Evolutionary conservation across 2,329 filamentous ascomycete genomes (phyloP).

Genomic region (Trichoderma simmonsii): DNA sequence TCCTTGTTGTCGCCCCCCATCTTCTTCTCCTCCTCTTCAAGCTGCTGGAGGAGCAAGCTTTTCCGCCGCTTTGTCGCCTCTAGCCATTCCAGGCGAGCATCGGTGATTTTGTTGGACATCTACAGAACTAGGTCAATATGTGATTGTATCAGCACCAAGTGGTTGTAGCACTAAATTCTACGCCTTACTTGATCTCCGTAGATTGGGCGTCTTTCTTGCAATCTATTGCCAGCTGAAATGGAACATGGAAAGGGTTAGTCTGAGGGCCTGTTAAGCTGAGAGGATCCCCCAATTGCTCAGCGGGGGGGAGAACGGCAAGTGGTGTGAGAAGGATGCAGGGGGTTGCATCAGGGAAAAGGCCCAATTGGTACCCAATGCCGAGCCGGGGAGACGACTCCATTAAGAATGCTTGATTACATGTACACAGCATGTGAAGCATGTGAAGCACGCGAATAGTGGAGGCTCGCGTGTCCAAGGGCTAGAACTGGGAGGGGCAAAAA

Average conservation of each 20-base stretch:
- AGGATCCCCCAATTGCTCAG: neutral
- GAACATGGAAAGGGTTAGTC: conserved; percentile 11
- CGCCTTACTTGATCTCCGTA: conserved; percentile 1
- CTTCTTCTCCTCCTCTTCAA: conserved; percentile 15
- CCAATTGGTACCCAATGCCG: neutral
- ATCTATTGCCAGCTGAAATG: neutral
- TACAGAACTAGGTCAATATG: neutral
- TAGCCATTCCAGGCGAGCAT: conserved; percentile 15
- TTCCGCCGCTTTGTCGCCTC: conserved; percentile 12
- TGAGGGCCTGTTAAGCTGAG: conserved; percentile 2
- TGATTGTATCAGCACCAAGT: neutral
- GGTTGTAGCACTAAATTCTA: neutral
- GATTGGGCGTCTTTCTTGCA: neutral
- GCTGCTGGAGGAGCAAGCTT: conserved; percentile 10
- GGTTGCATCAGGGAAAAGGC: conserved; percentile 3
- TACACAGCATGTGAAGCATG: conserved; percentile 5
- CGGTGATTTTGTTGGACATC: conserved; percentile 17
- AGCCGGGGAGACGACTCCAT: neutral
- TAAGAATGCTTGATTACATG: neutral
- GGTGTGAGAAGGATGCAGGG: neutral
- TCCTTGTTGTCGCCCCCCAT: neutral
- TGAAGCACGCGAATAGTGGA: conserved; percentile 6
- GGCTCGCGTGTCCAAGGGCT: neutral
- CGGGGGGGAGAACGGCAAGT: neutral
- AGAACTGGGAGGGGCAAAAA: neutral